phyloP scores from a whole-genome alignment of 805 yeast species.

The Teunomyces barrocoloradensis region DNA sequence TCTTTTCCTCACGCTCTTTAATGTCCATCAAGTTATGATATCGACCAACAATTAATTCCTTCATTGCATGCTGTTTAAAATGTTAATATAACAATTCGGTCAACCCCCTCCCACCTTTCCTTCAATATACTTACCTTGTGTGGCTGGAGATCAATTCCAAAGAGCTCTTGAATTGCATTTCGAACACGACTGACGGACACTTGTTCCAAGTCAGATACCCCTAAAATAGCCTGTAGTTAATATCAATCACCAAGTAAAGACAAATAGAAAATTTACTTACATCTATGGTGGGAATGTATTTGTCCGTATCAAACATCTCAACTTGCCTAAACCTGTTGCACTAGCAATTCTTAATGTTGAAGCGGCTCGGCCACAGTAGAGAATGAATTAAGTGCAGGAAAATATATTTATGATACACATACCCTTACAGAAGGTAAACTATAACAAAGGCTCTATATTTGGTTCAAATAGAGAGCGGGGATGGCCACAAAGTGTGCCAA shows the following conservation, averaged over 20 bases:
- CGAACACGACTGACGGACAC: constrained; percentile 72
- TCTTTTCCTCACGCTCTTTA: constrained; percentile 26
- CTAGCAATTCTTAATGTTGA: neutral
- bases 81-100: constrained; percentile 15
- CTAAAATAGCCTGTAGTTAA: constrained; percentile 59
- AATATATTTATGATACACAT: constrained; percentile 2
- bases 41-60: constrained; percentile 57
- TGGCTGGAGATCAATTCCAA: constrained; percentile 50
- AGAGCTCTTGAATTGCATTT: constrained; percentile 68
- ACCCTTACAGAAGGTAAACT: neutral
- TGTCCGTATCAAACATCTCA: constrained; percentile 19
- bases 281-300: constrained; percentile 63
- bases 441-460: neutral
- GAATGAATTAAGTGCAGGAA: neutral
- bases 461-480: neutral
- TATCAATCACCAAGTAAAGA: neutral
- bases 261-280: constrained; percentile 32
- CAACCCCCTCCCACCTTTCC: neutral
- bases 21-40: constrained; percentile 48
- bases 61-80: constrained; percentile 47
- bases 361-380: too few relatives aligned
- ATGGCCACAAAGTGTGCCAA: neutral
- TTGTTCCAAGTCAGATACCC: constrained; percentile 65
- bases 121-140: constrained; percentile 36
- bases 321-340: neutral